Conservation (phyloP, 1,284 basidiomycete genomes). For the Ganoderma multipileum region DNA sequence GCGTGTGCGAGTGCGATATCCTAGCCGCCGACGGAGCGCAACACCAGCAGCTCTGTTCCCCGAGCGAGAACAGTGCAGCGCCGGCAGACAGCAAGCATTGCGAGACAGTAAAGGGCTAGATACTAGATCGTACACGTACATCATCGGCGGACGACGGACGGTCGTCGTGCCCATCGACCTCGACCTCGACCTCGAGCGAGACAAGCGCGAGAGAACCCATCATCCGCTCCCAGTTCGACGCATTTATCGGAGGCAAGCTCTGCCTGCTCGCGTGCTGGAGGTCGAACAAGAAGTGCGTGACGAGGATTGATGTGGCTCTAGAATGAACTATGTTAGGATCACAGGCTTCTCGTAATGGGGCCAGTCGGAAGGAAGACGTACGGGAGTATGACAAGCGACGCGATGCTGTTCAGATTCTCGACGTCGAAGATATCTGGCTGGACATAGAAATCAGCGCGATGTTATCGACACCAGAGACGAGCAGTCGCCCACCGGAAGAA, state of each 20-base stretch:
- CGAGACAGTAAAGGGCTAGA: too few species aligned
- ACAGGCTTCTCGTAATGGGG: too few species aligned
- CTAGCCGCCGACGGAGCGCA: too few species aligned
- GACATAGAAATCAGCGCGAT: neutral
- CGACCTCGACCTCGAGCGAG: neutral
- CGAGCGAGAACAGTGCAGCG: too few species aligned
- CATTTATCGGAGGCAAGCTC: neutral
- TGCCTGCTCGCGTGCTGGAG: neutral
- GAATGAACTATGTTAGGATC: neutral
- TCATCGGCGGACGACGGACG: neutral
- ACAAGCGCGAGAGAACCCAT: neutral
- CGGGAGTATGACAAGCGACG: neutral
- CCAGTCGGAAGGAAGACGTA: neutral
- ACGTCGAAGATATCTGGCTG: neutral
- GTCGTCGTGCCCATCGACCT: neutral
- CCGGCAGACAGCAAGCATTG: too few species aligned
- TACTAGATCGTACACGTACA: neutral
- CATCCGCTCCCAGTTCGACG: neutral
- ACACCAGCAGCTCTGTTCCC: too few species aligned
- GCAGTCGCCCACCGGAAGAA: neutral
- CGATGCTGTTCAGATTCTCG: constrained; percentile 1
- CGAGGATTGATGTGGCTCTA: neutral
- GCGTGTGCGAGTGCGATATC: too few species aligned
- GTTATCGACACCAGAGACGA: neutral
- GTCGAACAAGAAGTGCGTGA: neutral